Conservation (phyloP, 2,329 filamentous ascomycete genomes). For the Trichoderma breve region DNA sequence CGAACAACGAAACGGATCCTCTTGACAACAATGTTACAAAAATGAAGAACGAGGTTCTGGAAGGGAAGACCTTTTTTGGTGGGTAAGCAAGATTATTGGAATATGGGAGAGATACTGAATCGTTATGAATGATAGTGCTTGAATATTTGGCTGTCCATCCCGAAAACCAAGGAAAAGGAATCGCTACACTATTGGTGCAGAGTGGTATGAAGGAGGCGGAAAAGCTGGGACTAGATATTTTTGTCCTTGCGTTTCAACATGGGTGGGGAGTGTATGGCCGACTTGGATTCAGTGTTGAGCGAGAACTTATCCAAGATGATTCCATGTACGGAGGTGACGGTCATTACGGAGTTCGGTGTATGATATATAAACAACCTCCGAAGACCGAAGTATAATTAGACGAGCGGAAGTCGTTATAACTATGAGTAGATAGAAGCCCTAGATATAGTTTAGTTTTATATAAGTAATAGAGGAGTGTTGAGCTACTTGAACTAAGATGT, state of each 20-base stretch:
- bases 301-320: constrained; percentile 30
- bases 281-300: constrained; percentile 27
- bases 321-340: constrained; percentile 13
- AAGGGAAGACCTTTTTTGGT: background rate
- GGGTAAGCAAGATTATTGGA: background rate
- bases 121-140: constrained; percentile 21
- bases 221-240: constrained; percentile 28
- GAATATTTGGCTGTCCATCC: constrained; percentile 33
- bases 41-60: background rate
- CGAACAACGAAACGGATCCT: constrained; percentile 12
- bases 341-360: background rate
- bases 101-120: background rate
- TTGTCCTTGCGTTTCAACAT: constrained; percentile 26
- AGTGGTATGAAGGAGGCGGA: constrained; percentile 28
- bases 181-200: constrained; percentile 28
- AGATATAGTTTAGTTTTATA: background rate
- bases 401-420: no score
- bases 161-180: constrained; percentile 29
- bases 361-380: background rate
- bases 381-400: background rate
- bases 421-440: background rate
- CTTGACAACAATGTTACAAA: background rate
- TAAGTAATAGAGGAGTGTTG: no score
- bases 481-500: background rate
- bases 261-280: constrained; percentile 27